Evolutionary conservation across 169 alveolate species (phyloP).

Genomic region (Cyclospora cayetanensis): DNA sequence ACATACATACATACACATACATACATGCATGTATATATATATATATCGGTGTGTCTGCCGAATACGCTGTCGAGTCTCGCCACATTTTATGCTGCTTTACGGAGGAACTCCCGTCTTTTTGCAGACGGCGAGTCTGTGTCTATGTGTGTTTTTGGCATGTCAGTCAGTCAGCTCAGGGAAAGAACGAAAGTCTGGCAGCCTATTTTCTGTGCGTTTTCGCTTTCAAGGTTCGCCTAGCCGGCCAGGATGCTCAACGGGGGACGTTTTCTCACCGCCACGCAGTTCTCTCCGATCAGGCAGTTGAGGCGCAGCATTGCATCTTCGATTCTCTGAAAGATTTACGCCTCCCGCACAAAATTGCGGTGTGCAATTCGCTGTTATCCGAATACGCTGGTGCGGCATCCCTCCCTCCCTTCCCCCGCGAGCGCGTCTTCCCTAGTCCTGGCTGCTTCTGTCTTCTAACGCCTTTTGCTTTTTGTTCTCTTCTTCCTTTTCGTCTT

Average conservation of each 20-base stretch:
- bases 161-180: no score
- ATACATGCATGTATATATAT: background rate
- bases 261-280: slow-evolving; percentile 97
- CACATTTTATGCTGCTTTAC: no score
- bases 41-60: no score
- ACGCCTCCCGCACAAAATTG: slow-evolving; percentile 68
- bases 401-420: background rate
- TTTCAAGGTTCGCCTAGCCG: slow-evolving; percentile 87
- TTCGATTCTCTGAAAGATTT: slow-evolving; percentile 45
- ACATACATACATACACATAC: background rate
- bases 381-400: slow-evolving; percentile 87
- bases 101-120: no score
- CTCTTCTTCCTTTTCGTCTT: background rate
- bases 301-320: slow-evolving; percentile 37
- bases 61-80: no score
- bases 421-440: background rate
- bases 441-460: background rate
- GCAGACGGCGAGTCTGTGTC: background rate
- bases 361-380: slow-evolving; percentile 88
- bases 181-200: no score
- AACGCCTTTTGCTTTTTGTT: background rate
- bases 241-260: slow-evolving; percentile 97
- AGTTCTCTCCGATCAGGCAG: slow-evolving; percentile 88
- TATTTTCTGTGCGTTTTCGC: background rate
- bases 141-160: background rate